Percentiles rank a stretch among this genome's conserved stretches.
phyloP scores from a whole-genome alignment of 306 rosid genomes.

The Senna tora region DNA sequence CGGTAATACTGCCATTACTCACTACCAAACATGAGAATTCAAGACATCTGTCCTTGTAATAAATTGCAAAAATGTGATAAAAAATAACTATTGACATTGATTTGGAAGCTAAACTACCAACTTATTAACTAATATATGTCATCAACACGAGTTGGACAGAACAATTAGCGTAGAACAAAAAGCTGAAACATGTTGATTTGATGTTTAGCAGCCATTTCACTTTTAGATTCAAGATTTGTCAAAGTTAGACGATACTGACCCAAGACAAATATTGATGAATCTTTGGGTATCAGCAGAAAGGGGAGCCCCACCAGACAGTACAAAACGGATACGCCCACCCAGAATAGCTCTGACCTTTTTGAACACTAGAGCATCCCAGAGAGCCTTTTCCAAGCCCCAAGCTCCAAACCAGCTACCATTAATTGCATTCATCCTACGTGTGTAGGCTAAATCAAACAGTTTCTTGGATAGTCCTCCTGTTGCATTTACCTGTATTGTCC shows the following conservation, averaged over 20 bases:
- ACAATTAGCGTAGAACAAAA: background rate
- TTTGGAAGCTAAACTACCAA: slow-evolving; percentile 10
- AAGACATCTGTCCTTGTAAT: slow-evolving; percentile 3
- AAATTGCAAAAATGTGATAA: background rate
- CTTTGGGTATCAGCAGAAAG: slow-evolving; percentile 91
- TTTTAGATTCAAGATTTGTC: background rate
- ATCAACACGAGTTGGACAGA: slow-evolving; percentile 14
- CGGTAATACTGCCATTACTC: background rate
- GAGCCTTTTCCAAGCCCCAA: slow-evolving; percentile 81
- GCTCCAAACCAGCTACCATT: slow-evolving; percentile 98
- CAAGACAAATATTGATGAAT: slow-evolving; percentile 96
- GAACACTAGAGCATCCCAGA: slow-evolving; percentile 83
- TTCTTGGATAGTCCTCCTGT: slow-evolving; percentile 80
- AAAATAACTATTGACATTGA: background rate
- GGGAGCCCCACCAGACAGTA: slow-evolving; percentile 98
- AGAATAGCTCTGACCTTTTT: slow-evolving; percentile 84
- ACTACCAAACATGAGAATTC: slow-evolving; percentile 12
- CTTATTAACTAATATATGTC: background rate
- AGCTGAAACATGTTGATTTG: background rate
- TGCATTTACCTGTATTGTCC: slow-evolving; percentile 67
- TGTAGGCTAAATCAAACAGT: slow-evolving; percentile 86
- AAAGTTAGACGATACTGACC: slow-evolving; percentile 50
- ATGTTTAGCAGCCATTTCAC: background rate
- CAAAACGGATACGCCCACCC: slow-evolving; percentile 85
- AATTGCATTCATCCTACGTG: slow-evolving; percentile 79